These are phyloP conservation scores for Prillingera fragicola DNA, from an alignment of 1,284 basidiomycete species.

Conservation along the genomic window DNA sequence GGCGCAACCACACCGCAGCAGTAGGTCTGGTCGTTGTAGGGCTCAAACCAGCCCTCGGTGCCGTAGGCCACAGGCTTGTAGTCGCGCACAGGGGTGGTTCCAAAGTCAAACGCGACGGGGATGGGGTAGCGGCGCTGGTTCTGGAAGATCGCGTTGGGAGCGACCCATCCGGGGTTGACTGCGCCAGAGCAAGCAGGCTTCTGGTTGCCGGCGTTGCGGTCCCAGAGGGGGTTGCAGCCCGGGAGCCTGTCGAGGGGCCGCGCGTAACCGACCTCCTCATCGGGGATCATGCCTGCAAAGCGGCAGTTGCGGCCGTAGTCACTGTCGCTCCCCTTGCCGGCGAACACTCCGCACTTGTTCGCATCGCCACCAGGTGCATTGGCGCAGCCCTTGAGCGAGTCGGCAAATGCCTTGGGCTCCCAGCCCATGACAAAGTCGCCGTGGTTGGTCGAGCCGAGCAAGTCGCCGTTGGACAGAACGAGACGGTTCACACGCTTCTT, in stretches of 20 bases:
- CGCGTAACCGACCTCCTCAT: neutral
- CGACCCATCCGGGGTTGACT: conserved; percentile 7
- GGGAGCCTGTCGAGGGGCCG: conserved; percentile 26
- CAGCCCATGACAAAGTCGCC: conserved; percentile 38
- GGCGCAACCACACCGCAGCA: neutral
- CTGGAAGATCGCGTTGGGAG: too few species aligned
- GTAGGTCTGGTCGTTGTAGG: neutral
- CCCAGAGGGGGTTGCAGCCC: conserved; percentile 35
- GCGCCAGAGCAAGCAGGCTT: too few species aligned
- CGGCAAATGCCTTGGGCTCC: conserved; percentile 3
- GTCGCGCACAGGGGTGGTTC: neutral
- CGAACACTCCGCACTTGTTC: too few species aligned
- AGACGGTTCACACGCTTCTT: conserved; percentile 18
- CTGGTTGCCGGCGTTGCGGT: conserved; percentile 2
- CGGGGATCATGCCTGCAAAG: neutral
- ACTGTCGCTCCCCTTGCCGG: too few species aligned
- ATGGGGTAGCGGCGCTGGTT: neutral
- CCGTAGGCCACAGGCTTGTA: too few species aligned
- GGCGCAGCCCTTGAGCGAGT: neutral
- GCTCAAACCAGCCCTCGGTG: neutral
- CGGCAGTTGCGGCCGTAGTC: neutral
- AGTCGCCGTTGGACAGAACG: conserved; percentile 39
- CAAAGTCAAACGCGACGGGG: neutral
- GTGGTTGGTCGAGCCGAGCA: conserved; percentile 32
- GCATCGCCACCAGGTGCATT: too few species aligned